phyloP scores from a whole-genome alignment of 352 stramenopile genomes.

The Elongisporangium anandrum region DNA sequence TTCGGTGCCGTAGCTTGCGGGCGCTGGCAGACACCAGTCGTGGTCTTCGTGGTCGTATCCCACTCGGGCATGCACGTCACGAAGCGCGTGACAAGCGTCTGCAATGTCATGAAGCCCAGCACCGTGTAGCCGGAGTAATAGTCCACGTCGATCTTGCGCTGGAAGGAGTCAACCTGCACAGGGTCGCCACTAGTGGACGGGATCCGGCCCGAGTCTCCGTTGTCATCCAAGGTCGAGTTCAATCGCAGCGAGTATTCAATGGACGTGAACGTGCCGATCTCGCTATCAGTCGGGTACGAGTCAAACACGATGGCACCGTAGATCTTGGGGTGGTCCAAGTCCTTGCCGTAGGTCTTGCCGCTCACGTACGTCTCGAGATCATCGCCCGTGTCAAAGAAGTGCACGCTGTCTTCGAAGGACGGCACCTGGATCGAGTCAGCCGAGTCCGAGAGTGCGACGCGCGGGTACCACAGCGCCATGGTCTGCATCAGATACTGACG shows the following conservation, averaged over 20 bases:
- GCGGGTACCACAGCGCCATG: slow-evolving; percentile 54
- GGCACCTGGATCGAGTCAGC: slow-evolving; percentile 26
- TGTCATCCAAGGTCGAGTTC: slow-evolving; percentile 30
- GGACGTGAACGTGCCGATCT: slow-evolving; percentile 23
- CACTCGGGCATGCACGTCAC: slow-evolving; percentile 52
- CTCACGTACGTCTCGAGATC: slow-evolving; percentile 48
- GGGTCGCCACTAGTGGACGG: slow-evolving; percentile 21
- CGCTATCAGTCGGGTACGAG: slow-evolving; percentile 18
- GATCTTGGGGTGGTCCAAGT: slow-evolving; percentile 41
- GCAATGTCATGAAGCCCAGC: slow-evolving; percentile 52
- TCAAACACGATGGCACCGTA: slow-evolving; percentile 67
- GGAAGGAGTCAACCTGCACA: slow-evolving; percentile 12
- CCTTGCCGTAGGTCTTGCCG: slow-evolving; percentile 41
- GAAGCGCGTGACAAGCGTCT: slow-evolving; percentile 61
- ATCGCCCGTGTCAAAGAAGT: slow-evolving; percentile 48
- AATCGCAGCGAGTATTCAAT: slow-evolving; percentile 52
- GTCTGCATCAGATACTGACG: slow-evolving; percentile 61
- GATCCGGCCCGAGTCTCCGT: slow-evolving; percentile 10
- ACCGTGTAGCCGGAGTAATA: slow-evolving; percentile 26
- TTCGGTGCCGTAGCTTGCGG: slow-evolving; percentile 22
- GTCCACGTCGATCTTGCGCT: slow-evolving; percentile 14
- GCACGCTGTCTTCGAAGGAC: slow-evolving; percentile 48
- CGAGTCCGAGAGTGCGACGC: slow-evolving; percentile 20
- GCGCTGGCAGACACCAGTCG: slow-evolving; percentile 38
- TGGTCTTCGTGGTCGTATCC: slow-evolving; percentile 30